Percentiles rank a stretch among this genome's conserved stretches.
Conservation (phyloP, 75 land plant genomes). For the Pinus tabuliformis region DNA sequence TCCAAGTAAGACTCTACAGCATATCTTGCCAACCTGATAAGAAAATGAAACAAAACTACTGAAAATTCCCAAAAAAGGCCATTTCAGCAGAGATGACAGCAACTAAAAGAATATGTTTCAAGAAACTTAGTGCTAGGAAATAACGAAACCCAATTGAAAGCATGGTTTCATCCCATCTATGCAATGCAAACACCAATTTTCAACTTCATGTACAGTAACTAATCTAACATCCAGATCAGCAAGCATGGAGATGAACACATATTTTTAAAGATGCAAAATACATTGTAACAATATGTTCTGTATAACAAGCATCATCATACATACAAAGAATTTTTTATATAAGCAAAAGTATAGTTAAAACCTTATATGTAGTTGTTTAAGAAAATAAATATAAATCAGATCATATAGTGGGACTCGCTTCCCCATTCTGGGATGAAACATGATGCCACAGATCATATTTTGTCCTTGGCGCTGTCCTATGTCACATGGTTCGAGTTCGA, state of each 20-base stretch:
- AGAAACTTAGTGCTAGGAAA: neutral
- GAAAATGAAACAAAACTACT: neutral
- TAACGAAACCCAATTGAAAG: neutral
- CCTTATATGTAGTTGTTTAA: neutral
- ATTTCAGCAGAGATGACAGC: neutral
- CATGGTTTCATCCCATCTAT: neutral
- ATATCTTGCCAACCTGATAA: slow-evolving; percentile 84
- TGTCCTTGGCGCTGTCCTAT: too few relatives aligned
- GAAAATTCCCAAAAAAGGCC: neutral
- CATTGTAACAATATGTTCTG: neutral
- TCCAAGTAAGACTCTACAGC: slow-evolving; percentile 99
- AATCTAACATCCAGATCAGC: neutral
- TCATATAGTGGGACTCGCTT: too few relatives aligned
- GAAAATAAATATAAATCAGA: too few relatives aligned
- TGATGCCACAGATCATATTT: too few relatives aligned
- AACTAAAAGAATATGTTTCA: slow-evolving; percentile 1
- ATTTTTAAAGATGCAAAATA: neutral
- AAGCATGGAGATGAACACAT: neutral
- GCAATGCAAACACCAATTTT: neutral
- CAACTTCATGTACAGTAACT: neutral
- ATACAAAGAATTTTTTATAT: neutral
- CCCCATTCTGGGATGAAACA: too few relatives aligned
- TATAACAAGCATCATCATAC: neutral
- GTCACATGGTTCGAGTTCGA: too few relatives aligned
- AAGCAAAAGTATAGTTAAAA: neutral